Evolutionary conservation across 2,329 filamentous ascomycete genomes (phyloP), one percentile per base, ranked within the genome.

Genomic region (Penicillium occitanis): DNA sequence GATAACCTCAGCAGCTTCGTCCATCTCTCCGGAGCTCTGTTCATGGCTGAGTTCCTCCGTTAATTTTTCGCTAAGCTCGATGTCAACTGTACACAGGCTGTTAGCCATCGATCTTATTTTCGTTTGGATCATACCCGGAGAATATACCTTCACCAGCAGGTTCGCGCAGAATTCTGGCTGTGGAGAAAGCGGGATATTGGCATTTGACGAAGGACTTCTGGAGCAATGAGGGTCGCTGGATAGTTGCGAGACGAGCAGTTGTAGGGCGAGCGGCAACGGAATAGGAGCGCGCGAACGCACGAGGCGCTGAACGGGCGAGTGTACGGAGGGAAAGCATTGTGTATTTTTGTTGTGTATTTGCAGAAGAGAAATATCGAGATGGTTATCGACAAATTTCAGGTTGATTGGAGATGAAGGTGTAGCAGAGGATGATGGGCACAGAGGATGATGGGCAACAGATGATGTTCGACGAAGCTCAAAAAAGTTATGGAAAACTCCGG

Each of bases 61-160:
- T 60, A 99, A 87, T 86, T 98, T 98, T 67, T 88, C 87, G 48
- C 89, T 86, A 63, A 99, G 88, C 81, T 97, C 92, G 70, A 90
- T 84, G 75, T 96, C 91, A 69, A 86, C 87, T 83, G 71, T 44
- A 44, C 22, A 46, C 13, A 7, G 42, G 35, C 25, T 55, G 46
- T 66, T 64, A 68, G 55, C 51, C 48, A 64, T 63, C 35, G 19
- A 25, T 14, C 19, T 40, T 44, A 30, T 37, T 44, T 22, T 44
- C 4, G 13, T 35, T 5, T 17, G 1, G 17, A 28, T 28, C 2
- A 5, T 5, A 17, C 17, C 8, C 13, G n/a, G 28, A 37, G 14
- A 22, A 28, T 58, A 46, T 42, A 84, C 82, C 79, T 72, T 82
- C 78, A 61, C 81, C 81, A 68, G 81, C 76, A 67, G 81, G 76